Base-by-base conservation (phyloP, 441 rosid genomes). In the Macaranga tanarius region DNA sequence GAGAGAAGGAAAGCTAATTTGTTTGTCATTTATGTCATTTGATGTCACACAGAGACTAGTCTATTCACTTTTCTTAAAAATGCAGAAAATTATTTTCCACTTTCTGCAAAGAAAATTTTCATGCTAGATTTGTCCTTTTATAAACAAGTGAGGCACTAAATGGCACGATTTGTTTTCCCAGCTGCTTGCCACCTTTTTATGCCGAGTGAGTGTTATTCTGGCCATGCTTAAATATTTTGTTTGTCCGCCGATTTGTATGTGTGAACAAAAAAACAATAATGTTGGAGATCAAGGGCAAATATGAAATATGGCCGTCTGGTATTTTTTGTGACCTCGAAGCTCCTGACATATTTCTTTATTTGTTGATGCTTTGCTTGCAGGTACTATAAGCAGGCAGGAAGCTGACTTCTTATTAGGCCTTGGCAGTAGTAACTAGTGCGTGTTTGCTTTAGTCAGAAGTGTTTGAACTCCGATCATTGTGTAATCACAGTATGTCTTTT, bases 341-440 rank as follows among this genome's bases (percentile, higher is more conserved):
- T 61, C 47, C 15, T 76, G 72, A 74, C 54, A 62, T 50, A 10
- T 50, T 31, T n/a, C 6, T 71, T 19, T 34, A 20, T 64, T 59
- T 51, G 8, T 57, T 69, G 23, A 52, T 74, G 23, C 26, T 66
- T 63, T 74, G 23, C 26, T 66, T 63, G 73, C 73, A 81, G 84
- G 84, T 77, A 63, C 71, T 57, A 26, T 54, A 40, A 31, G 70
- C 40, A 65, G 58, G 74, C 62, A 54, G 73, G 70, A 38, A 64
- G 77, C 78, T 68, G 81, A 80, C 73, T 62, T 70, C 74, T 69
- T 59, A 31, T 40, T 61, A 62, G 78, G 60, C 51, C 52, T 67
- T 26, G 51, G 78, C 73, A 48, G 74, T 73, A 44, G 65, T 61
- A 47, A 52, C 63, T 44, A 50, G 73, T 75, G 73, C 62, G 66